Base-by-base conservation (phyloP, 139 green algal species). In the Volvox africanus region DNA sequence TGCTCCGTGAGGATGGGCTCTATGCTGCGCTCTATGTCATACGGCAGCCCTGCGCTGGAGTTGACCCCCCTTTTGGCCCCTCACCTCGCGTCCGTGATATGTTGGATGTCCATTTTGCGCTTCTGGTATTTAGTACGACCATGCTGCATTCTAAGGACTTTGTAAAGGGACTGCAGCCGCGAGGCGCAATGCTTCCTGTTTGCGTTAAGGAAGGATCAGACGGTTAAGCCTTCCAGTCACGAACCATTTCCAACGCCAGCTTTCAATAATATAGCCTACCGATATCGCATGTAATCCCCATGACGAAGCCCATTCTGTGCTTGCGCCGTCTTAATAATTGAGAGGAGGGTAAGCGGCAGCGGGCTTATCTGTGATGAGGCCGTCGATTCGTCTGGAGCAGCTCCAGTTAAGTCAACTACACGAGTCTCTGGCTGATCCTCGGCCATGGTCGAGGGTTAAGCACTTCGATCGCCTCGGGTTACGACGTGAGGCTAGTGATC, bases 161-260 rank as follows among this genome's bases (percentile, higher is more conserved):
- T 98, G 94, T 97, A 98, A 19, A 99, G 93, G 0, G 96, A 94
- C 2, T 95, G 92, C 81, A 99, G 91, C 14, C 96, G 93, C 0
- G 95, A 89, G 1, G 94, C 93, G 93, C 98, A 99, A 92, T 99
- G 99, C 30, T 97, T 93, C 93, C 97, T 99, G 96, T 37, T 55
- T n/a, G 71, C 62, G 11, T 36, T 21, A 61, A 0, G n/a, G n/a
- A 44, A 22, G 81, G 33, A 19, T 36, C 76, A 55, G 9, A 9
- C 44, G 44, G 44, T 55, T 55, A 55, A 55, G 44, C 44, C 9
- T 55, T 9, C 44, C 44, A 55, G 73, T 80, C 73, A 80, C 26
- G 33, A 20, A 82, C 1, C 33, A 65, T 73, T 12, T 6, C 33
- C 24, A n/a, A 26, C 33, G 1, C 20, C 3, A 61, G 33, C 30